Evolutionary conservation across 2,329 filamentous ascomycete species (phyloP).

Genomic region (Diplodia scrobiculata): DNA sequence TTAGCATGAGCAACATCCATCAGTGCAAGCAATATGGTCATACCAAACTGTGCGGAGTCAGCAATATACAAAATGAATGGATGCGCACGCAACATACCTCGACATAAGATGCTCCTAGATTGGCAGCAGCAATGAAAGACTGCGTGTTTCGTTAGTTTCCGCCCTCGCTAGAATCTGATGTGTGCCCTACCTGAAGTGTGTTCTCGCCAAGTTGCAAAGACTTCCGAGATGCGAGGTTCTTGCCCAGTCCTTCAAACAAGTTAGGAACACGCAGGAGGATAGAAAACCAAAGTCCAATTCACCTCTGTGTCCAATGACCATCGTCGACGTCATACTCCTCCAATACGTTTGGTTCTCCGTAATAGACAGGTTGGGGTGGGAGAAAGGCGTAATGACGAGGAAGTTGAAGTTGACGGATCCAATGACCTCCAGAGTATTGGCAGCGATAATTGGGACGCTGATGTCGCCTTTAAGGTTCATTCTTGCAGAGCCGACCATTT

Average conservation of each 20-base stretch:
- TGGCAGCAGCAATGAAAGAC: constrained; percentile 94
- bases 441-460: constrained; percentile 85
- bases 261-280: constrained; percentile 33
- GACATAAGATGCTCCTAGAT: constrained; percentile 76
- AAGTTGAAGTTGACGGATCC: constrained; percentile 97
- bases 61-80: not conserved
- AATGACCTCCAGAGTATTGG: constrained; percentile 81
- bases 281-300: constrained; percentile 30
- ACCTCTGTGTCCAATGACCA: constrained; percentile 71
- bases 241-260: constrained; percentile 72
- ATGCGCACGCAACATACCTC: constrained; percentile 52
- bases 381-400: constrained; percentile 88
- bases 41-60: constrained; percentile 37
- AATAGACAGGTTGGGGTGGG: constrained; percentile 89
- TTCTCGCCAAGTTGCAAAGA: constrained; percentile 96
- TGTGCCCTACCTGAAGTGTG: constrained; percentile 64
- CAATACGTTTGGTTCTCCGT: constrained; percentile 92
- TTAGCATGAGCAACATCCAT: constrained; percentile 8
- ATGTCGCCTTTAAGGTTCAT: constrained; percentile 91
- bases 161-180: not conserved
- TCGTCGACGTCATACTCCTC: constrained; percentile 87
- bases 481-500: constrained; percentile 78
- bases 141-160: constrained; percentile 40
- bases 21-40: not conserved
- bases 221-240: constrained; percentile 80